Base-by-base conservation (phyloP, 1,139 yeast species). In the Pichia sorboxylosa region DNA sequence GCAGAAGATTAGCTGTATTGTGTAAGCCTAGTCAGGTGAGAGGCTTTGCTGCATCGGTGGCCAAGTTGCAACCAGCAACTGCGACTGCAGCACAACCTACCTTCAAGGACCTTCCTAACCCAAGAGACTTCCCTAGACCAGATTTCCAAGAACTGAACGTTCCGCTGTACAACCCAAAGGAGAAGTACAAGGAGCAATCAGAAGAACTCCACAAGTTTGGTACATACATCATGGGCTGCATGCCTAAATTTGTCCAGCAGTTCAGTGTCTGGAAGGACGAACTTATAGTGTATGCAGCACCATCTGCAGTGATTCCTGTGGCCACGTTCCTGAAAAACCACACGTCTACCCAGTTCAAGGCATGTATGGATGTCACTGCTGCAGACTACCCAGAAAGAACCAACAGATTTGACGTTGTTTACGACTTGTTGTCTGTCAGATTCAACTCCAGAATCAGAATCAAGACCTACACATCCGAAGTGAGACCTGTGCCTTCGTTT, bases 261-360 rank as follows among this genome's bases (percentile, higher is more conserved):
- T 83, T 82, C 49, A 67, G 83, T 11, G 94, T 83, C 34, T 83
- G 94, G 94, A 83, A 83, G 58, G 94, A 83, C 54, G 94, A 83
- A 58, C 69, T 83, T 54, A 72, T 81, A 29, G 56, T 83, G 36
- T 78, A 74, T 55, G 72, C 80, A 39, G 82, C 87, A 3, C 94
- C 94, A 31, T 58, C 69, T 17, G 90, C 85, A 4, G 57, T 83
- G 36, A 62, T 74, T 44, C 92, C 87, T 20, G 75, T 75, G 36
- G 59, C 78, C 59, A 58, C 70, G 15, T 83, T 79, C 51, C 66
- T 83, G 55, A 74, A 72, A 51, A 70, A 81, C 55, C 94, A 83
- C 60, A 77, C 90, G 14, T 66, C 93, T 5, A 67, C 85, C 15
- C 93, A 83, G 59, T 83, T 71, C 63, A 83, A 80, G 58, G 57